Conservation (phyloP, 139 green algal species). For the Nannochloris sp. region DNA sequence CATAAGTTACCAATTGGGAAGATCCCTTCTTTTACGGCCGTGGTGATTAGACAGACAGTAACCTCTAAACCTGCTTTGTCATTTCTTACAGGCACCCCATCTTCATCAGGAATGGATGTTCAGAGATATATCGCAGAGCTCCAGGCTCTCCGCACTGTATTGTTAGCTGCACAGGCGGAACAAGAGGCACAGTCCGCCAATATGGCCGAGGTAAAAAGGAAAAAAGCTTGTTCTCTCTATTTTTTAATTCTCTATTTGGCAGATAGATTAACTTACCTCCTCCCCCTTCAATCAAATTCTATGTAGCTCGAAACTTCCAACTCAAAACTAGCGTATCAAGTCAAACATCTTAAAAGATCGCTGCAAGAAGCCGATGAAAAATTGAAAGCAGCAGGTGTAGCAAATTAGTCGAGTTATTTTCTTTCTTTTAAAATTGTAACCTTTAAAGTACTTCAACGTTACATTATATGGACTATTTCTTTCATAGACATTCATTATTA, state of each 20-base stretch:
- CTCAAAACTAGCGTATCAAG: constrained; percentile 37
- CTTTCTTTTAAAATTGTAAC: neutral
- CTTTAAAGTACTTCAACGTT: too few species aligned
- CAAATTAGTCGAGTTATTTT: neutral
- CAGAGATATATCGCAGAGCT: constrained; percentile 19
- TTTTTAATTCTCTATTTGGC: neutral
- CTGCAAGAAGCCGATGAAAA: constrained; percentile 23
- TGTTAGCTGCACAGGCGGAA: constrained; percentile 17
- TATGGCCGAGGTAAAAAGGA: constrained; percentile 9
- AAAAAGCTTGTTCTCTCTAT: neutral
- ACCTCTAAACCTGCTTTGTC: too few species aligned
- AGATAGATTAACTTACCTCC: too few species aligned
- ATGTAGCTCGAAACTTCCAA: constrained; percentile 25
- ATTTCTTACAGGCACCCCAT: neutral
- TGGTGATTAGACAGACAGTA: too few species aligned
- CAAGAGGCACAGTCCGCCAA: constrained; percentile 12
- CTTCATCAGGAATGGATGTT: neutral
- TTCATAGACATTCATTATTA: too few species aligned
- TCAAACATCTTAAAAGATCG: constrained; percentile 29
- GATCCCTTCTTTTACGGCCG: too few species aligned
- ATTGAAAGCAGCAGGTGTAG: neutral
- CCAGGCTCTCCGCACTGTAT: constrained; percentile 4
- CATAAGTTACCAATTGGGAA: too few species aligned
- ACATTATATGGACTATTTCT: too few species aligned
- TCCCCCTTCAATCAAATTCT: too few species aligned